Evolutionary conservation across 2,329 filamentous ascomycete species (phyloP).

Genomic region (Nakataea oryzae): DNA sequence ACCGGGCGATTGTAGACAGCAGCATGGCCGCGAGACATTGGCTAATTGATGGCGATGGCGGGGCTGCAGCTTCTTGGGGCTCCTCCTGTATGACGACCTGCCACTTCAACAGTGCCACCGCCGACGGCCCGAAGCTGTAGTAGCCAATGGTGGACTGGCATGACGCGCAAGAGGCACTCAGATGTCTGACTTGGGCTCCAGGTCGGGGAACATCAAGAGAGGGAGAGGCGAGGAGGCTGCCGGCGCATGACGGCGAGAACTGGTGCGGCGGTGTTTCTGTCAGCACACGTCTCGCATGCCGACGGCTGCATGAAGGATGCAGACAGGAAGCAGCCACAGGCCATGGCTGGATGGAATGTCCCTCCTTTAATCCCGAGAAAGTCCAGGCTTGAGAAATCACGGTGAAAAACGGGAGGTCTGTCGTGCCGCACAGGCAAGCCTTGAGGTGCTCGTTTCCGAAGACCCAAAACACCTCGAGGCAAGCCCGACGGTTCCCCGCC

Average conservation of each 20-base stretch:
- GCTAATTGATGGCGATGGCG: slow-evolving; percentile 24
- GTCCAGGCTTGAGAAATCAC: slow-evolving; percentile 36
- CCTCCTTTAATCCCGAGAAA: slow-evolving; percentile 39
- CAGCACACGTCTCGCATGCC: not conserved
- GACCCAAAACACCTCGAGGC: slow-evolving; percentile 1
- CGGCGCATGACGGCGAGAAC: not conserved
- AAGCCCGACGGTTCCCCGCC: not conserved
- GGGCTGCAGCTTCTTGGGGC: slow-evolving; percentile 6
- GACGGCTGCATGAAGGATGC: no score
- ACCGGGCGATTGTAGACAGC: slow-evolving; percentile 41
- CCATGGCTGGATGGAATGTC: slow-evolving; percentile 26
- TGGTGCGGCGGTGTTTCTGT: not conserved
- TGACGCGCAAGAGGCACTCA: slow-evolving; percentile 31
- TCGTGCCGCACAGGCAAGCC: slow-evolving; percentile 6
- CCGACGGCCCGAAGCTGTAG: slow-evolving; percentile 30
- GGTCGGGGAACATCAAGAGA: not conserved
- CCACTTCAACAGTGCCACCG: slow-evolving; percentile 48
- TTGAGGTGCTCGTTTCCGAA: slow-evolving; percentile 7
- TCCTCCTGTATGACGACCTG: slow-evolving; percentile 32
- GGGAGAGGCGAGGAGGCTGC: not conserved
- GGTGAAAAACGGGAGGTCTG: slow-evolving; percentile 33
- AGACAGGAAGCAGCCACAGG: slow-evolving; percentile 5
- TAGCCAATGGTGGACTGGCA: slow-evolving; percentile 38
- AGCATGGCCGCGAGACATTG: slow-evolving; percentile 45
- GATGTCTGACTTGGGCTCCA: slow-evolving; percentile 11